Base-by-base conservation (phyloP, 2,329 filamentous ascomycete species). In the Exophiala bonariae region DNA sequence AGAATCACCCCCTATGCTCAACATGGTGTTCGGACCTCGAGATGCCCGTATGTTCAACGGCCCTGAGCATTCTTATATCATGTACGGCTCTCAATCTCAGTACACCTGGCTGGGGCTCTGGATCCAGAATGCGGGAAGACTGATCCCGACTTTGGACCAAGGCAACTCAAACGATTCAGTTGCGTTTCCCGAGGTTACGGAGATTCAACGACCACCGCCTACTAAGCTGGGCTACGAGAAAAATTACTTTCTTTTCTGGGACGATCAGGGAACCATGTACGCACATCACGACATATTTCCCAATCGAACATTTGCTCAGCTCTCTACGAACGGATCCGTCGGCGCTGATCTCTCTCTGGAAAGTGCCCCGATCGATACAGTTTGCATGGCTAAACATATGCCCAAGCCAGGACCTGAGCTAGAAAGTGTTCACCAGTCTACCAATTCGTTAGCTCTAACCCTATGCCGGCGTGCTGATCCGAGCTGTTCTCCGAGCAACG, bases 191-290 rank as follows among this genome's bases (percentile, higher is more conserved):
- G 26, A 75, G 66, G 28, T 78, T 11, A 48, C 44, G 11, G 50
- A 54, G 20, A 60, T 83, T 3, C 72, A 76, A 32, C 68, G 79
- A 0, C 79, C 77, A 0, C 50, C 57, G 2, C 72, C 76, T 0
- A 75, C 66, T 56, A 58, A 60, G 2, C 22, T 56, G 0, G 57
- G 82, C 19, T 26, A 26, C 23, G 79, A 83, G 63, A 83, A 83
- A 72, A 83, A 83, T 57, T 83, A 72, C 69, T 83, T 83, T 52
- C 50, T 79, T 2, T 83, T 83, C 63, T 83, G 80, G 80, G 78
- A 81, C 50, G 46, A 52, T 0, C 47, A 65, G 1, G 71, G 69
- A 4, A 59, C 68, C 18, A 64, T 73, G 42, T 79, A 80, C 58
- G 66, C 69, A 51, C 80, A 83, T 59, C 74, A 81, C 59, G 77